Evolutionary conservation across 371 early-diverging fungal genomes (phyloP), one percentile per base, ranked within the genome.

Genomic region (Mucor saturninus): DNA sequence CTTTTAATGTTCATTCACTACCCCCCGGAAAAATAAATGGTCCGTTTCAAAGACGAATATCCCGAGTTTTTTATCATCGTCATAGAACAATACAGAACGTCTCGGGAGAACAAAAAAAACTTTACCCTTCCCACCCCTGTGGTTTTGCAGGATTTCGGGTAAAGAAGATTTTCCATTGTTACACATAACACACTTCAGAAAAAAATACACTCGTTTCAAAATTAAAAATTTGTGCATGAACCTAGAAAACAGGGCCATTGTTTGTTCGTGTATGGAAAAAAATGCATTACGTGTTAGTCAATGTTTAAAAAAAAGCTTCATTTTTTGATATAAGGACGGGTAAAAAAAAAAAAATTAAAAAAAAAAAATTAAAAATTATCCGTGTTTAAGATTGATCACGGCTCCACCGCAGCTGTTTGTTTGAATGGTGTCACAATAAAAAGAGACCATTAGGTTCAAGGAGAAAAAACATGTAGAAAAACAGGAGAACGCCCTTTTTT

Each of bases 1-100:
- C 62, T 78, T 81, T 62, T 81, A 71, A 57, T 21, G 21, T 21
- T 21, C 21, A 21, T 21, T 21, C 21, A 21, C 21, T 21, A 46
- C 5, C 43, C 2, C 8, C 15, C 28, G 15, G 48, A 21, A 48
- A 26, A 48, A 48, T 48, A 26, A 28, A 48, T 48, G 48, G 48
- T 8, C 48, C 48, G 48, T 21, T 5, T 43, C 14, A 14, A 43
- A 43, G 10, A n/a, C 14, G 43, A 43, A 11, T 40, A 11, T 40
- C 40, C 40, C 2, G 40, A 14, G 5, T 43, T 43, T 43, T 43
- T 40, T 40, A 8, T 40, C 14, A 40, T 3, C 21, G 21, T 21
- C 21, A 35, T 42, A 42, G 43, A 42, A 42, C 13, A 42, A 42
- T 26, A 38, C 26, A 30, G 45, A 43, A 43, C n/a, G 29, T 43